A percentile compares a stretch with the other conserved stretches of the same genome.
Conservation (phyloP, 2,329 filamentous ascomycete genomes). For the Nectriaceae sp. region DNA sequence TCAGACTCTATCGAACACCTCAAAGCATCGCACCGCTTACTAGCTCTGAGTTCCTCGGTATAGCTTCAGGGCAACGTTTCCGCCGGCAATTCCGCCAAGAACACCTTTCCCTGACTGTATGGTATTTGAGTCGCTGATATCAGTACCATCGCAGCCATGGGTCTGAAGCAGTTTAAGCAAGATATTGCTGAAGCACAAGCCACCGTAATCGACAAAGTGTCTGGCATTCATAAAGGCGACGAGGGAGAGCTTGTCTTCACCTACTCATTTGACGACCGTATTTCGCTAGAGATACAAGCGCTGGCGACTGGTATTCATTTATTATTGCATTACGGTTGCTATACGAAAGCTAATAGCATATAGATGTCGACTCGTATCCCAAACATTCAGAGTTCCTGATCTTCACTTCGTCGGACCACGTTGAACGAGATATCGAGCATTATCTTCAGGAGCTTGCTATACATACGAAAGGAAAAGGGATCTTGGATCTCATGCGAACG, state of each 20-base stretch:
- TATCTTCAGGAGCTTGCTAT: conserved; percentile 43
- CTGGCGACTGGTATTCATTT: conserved; percentile 36
- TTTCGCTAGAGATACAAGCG: conserved; percentile 39
- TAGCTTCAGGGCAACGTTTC: too few relatives aligned
- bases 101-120: too few relatives aligned
- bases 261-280: conserved; percentile 38
- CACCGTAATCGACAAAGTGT: conserved; percentile 51
- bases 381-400: conserved; percentile 41
- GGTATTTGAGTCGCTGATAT: too few relatives aligned
- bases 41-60: too few relatives aligned
- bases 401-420: conserved; percentile 42
- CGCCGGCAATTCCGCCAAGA: too few relatives aligned
- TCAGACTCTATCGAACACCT: too few relatives aligned
- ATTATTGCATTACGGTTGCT: too few relatives aligned
- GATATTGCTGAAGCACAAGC: conserved; percentile 49
- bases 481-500: conserved; percentile 18
- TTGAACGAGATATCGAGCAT: conserved; percentile 41
- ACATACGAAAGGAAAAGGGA: conserved; percentile 33
- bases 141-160: conserved; percentile 61
- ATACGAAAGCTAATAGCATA: neutral
- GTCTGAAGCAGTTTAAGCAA: conserved; percentile 63
- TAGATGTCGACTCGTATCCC: conserved; percentile 41
- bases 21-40: too few relatives aligned
- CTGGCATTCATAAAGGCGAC: conserved; percentile 59
- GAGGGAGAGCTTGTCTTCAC: conserved; percentile 72